Base-by-base conservation (phyloP, 2,329 filamentous ascomycete species). In the Ceratocystis diversiconidia region DNA sequence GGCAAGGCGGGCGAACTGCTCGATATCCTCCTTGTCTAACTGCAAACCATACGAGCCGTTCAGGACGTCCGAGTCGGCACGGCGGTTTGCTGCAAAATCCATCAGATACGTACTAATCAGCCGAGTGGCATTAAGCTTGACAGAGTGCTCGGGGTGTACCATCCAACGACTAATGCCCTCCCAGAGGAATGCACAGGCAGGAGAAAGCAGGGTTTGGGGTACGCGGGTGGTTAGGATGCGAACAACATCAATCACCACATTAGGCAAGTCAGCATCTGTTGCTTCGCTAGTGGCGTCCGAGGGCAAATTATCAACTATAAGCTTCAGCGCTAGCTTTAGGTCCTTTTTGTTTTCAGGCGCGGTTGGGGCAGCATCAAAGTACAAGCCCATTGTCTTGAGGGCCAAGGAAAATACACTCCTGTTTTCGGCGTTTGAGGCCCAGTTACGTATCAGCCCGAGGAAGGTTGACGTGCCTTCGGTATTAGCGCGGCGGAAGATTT, bases 311-410 rank as follows among this genome's bases (percentile, higher is more conserved):
- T 78, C 73, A 5, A 81, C 72, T 7, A 83, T 78, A 66, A 77
- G 82, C 69, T 75, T 79, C 15, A 85, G 77, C 64, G 92, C 79
- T 44, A 85, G 80, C 10, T 80, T 78, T 10, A 89, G 77, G 71
- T 95, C 88, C 70, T 87, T 87, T 67, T 82, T 80, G 67, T 85
- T 85, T 67, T 83, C 84, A 7, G 79, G 72, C 1, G 77, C 78
- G 2, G 81, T 77, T 46, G 84, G 83, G 43, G 82, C 81, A 0
- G 82, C 82, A 67, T 94, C 88, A 66, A 96, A 88, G 74, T 92
- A 95, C 62, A 94, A 84, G 1, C 85, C 82, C 77, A 92, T 96
- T 36, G 88, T 84, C 72, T 94, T 88, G 64, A 96, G 79, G 1
- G 87, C 89, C 25, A 92, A 82, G 67, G 85, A 84, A 62, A 86